Evolutionary conservation across 352 stramenopile genomes (phyloP), one percentile per base, ranked within the genome.

Genomic region (Pythium rhizo-oryzae): DNA sequence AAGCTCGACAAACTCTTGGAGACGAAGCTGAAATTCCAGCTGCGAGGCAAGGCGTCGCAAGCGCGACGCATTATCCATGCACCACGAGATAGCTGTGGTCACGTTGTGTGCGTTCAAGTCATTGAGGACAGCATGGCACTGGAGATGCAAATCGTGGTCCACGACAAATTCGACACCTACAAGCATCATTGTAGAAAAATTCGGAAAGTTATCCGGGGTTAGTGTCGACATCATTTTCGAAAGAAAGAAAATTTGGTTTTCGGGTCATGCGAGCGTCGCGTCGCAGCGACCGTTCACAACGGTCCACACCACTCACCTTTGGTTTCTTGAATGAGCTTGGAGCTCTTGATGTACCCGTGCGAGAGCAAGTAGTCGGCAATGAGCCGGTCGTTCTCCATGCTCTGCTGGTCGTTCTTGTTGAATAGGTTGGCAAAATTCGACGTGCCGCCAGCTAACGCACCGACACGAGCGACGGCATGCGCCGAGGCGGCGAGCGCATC

Each of bases 1-100:
- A n/a, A 89, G 71, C 63, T 93, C 87, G 24, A 95, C 71, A 65
- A 93, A 91, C 60, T 89, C 82, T 65, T 95, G 87, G 30, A 93
- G 57, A 12, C 87, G 77, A 35, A 95, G 52, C 11, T 83, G 81
- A 43, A 95, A 92, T 58, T 93, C 84, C n/a, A 95, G 51, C 21
- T 69, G 72, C 9, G 87, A 93, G 55, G 87, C 79, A n/a, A 95
- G 61, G 18, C 87, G 85, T 44, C 87, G 82, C 30, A 95, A 63
- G 4, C 87, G 82, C 23, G 87, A 87, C 13, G 71, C 87, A 66
- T 95, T 93, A 39, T 88, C 79, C 2, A 65, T 74, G 60, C 87
- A 95, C 87, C 87, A 95, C 13, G 65, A 59, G 25, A 95, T 83
- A 0, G 87, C 85, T 8, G 71, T 79, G 1, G 62, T 56, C 6